Evolutionary conservation across 441 rosid species (phyloP).

Genomic region (Croton setiger): DNA sequence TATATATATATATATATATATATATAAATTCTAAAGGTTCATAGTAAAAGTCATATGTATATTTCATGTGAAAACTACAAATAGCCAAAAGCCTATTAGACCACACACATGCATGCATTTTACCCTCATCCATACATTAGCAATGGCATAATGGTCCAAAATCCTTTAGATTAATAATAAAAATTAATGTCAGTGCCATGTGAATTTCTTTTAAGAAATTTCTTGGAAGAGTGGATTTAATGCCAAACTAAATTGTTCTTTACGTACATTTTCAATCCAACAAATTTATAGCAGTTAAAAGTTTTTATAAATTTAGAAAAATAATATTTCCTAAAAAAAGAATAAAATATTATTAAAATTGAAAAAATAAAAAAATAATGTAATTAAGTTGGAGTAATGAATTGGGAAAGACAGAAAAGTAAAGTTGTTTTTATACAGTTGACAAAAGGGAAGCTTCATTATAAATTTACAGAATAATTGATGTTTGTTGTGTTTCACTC

Average conservation of each 20-base stretch:
- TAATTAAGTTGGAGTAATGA: neutral
- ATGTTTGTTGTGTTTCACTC: neutral
- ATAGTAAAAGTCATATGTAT: too few species aligned
- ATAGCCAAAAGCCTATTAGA: too few species aligned
- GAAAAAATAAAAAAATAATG: neutral
- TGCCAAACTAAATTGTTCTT: neutral
- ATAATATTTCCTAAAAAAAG: too few species aligned
- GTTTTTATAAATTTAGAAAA: too few species aligned
- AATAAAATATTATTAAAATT: too few species aligned
- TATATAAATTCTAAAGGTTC: too few species aligned
- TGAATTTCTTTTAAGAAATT: slow-evolving; percentile 3
- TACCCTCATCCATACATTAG: neutral
- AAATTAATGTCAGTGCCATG: neutral
- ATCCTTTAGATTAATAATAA: neutral
- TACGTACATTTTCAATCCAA: neutral
- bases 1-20: too few species aligned
- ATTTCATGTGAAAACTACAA: too few species aligned
- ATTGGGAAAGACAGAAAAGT: neutral
- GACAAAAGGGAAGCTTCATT: slow-evolving; percentile 4
- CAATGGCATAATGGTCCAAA: neutral
- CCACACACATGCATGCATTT: neutral
- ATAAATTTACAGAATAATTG: neutral
- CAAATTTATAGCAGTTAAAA: too few species aligned
- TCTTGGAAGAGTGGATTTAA: neutral
- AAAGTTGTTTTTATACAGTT: neutral